Base-by-base conservation (phyloP, 495 filamentous ascomycete genomes). In the Penicillium pulvis region DNA sequence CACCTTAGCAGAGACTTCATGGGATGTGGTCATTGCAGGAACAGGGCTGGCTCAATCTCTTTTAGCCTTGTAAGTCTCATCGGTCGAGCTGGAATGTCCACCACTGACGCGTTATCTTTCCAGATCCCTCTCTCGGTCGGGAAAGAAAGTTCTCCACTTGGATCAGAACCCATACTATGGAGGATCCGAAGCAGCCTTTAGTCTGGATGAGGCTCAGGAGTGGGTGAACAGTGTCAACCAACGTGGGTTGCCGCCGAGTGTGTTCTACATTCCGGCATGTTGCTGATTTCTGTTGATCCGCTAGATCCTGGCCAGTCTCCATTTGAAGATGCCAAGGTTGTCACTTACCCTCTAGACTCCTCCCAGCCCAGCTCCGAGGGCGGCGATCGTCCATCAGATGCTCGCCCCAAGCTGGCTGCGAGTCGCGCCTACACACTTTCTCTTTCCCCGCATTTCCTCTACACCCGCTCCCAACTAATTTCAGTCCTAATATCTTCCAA, bases 11-110 rank as follows among this genome's bases (percentile, higher is more conserved):
- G 87, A 88, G 51, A 91, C 90, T 31, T 76, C 81, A 47, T 98
- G 95, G 95, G 94, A 98, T 78, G 86, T 95, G 64, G 79, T 94
- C 56, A 91, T 98, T 60, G 83, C 85, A 59, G 95, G 95, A 61
- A 98, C 94, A 51, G 94, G 92, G 49, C 71, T 98, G 61, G 82
- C 86, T 63, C 90, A 97, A 72, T 97, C 93, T 45, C 86, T 98
- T 53, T 84, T 98, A 61, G 93, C 94, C 60, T 79, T 97, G 94
- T 98, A 84, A 81, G 90, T 78, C 49, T 58, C 43, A 36, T 30
- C 49, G 44, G 51, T 48, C 59, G 42, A 67, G 67, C 61, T 50
- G 3, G 82, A 86, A 6, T 6, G n/a, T 17, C 87, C 82, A 64
- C 68, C 86, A 83, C 74, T 73, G 65, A 66, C 76, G 67, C 68